Conservation (phyloP, 768 basidiomycete species). For the Podaxis sp. region DNA sequence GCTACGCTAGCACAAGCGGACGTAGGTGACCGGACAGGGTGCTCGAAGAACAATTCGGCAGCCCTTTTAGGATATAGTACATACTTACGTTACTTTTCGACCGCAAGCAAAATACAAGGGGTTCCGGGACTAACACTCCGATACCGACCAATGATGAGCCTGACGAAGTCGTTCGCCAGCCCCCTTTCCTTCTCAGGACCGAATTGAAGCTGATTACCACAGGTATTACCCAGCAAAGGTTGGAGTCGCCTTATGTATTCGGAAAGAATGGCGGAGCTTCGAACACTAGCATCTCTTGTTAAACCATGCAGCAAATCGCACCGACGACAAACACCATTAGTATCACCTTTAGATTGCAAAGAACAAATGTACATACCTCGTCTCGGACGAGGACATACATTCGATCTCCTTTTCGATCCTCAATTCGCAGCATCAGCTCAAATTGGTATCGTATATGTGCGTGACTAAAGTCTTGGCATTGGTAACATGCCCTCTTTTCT, state of each 20-base stretch:
- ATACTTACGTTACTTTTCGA: neutral
- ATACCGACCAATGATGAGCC: slow-evolving; percentile 8
- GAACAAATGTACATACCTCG: slow-evolving; percentile 28
- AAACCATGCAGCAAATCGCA: slow-evolving; percentile 45
- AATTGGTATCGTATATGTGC: slow-evolving; percentile 48
- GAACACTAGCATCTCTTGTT: slow-evolving; percentile 17
- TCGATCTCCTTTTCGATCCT: slow-evolving; percentile 44
- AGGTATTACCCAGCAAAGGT: neutral
- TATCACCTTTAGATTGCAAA: neutral
- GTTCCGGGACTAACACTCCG: neutral
- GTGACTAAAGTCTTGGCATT: slow-evolving; percentile 52
- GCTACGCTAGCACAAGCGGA: no score
- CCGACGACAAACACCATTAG: slow-evolving; percentile 26
- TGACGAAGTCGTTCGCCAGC: neutral
- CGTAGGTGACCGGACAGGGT: no score
- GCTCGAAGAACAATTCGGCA: no score
- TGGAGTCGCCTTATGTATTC: neutral
- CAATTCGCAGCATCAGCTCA: slow-evolving; percentile 46
- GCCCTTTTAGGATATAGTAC: no score
- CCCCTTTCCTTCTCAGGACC: no score
- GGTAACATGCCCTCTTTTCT: slow-evolving; percentile 41
- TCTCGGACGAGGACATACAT: slow-evolving; percentile 48
- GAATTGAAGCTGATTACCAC: neutral
- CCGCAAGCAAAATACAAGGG: neutral
- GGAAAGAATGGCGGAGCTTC: neutral